Evolutionary conservation across 495 filamentous ascomycete species (phyloP).

Genomic region (Thozetella sp.): DNA sequence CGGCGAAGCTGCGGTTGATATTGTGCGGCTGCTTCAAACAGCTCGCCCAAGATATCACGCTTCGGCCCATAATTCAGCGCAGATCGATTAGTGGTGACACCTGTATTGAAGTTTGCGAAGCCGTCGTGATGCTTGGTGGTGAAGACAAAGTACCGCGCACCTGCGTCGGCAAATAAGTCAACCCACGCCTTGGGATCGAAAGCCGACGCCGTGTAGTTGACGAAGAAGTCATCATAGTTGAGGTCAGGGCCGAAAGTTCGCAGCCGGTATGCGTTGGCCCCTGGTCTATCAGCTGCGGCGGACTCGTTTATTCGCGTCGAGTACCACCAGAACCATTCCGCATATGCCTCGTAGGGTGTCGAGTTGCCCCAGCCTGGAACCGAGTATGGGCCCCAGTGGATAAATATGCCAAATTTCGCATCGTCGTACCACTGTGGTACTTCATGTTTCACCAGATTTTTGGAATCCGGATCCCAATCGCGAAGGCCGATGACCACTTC

Average conservation of each 20-base stretch:
- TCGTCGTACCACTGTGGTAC: constrained; percentile 1
- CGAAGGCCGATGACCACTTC: neutral
- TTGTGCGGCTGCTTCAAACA: constrained; percentile 49
- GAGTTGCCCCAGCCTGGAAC: neutral
- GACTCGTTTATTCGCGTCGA: neutral
- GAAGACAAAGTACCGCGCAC: constrained; percentile 58
- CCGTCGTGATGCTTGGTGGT: constrained; percentile 56
- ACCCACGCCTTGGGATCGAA: constrained; percentile 60
- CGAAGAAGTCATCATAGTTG: constrained; percentile 58
- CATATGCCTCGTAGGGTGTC: neutral
- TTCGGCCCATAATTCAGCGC: constrained; percentile 29
- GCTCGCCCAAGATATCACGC: constrained; percentile 44
- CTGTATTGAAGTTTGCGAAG: constrained; percentile 51
- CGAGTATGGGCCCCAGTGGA: constrained; percentile 1
- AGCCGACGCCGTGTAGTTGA: constrained; percentile 48
- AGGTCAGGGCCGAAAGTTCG: constrained; percentile 47
- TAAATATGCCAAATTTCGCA: constrained; percentile 2
- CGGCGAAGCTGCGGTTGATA: constrained; percentile 52
- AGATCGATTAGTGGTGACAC: neutral
- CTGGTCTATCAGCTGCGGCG: neutral
- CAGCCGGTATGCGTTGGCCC: constrained; percentile 14
- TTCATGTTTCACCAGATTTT: neutral
- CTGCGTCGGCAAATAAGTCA: constrained; percentile 54
- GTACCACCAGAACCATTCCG: constrained; percentile 1
- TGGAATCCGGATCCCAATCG: neutral